A percentile compares a stretch with the other conserved stretches of the same genome.
Evolutionary conservation across 495 filamentous ascomycete species (phyloP).

Genomic region (Aspergillus panamensis): DNA sequence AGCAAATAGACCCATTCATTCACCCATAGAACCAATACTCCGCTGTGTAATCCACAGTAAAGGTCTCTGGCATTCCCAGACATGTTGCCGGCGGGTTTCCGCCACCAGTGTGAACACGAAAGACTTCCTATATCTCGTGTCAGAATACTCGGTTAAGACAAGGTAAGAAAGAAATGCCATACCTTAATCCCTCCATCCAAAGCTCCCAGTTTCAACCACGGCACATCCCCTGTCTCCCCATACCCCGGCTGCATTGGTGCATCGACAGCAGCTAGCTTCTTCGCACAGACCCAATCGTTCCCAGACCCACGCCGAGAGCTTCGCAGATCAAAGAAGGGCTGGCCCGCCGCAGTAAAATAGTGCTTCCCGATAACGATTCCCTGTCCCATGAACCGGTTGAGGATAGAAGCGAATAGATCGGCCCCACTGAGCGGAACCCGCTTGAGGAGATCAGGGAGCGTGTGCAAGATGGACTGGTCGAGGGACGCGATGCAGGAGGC

Average conservation of each 20-base stretch:
- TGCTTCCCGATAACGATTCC: constrained; percentile 56
- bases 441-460: constrained; percentile 37
- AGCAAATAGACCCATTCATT: not conserved
- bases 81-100: constrained; percentile 52
- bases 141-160: constrained; percentile 16
- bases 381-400: constrained; percentile 22
- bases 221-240: constrained; percentile 48
- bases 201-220: constrained; percentile 57
- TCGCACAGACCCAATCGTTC: constrained; percentile 32
- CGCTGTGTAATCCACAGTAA: constrained; percentile 60
- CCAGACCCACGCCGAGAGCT: constrained; percentile 29
- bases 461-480: constrained; percentile 22
- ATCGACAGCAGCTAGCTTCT: constrained; percentile 43
- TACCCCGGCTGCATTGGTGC: constrained; percentile 43
- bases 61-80: constrained; percentile 30
- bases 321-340: constrained; percentile 58
- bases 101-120: constrained; percentile 66
- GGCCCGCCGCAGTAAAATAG: constrained; percentile 53
- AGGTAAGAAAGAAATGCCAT: not conserved
- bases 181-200: constrained; percentile 46
- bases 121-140: constrained; percentile 47
- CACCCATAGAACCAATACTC: constrained; percentile 68
- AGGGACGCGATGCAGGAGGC: constrained; percentile 46
- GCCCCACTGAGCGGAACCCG: constrained; percentile 40
- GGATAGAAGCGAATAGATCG: constrained; percentile 25